Evolutionary conservation across 176 grass and related monocot genomes (phyloP), one percentile per base, ranked within the genome.

Genomic region (Juncus inflexus): DNA sequence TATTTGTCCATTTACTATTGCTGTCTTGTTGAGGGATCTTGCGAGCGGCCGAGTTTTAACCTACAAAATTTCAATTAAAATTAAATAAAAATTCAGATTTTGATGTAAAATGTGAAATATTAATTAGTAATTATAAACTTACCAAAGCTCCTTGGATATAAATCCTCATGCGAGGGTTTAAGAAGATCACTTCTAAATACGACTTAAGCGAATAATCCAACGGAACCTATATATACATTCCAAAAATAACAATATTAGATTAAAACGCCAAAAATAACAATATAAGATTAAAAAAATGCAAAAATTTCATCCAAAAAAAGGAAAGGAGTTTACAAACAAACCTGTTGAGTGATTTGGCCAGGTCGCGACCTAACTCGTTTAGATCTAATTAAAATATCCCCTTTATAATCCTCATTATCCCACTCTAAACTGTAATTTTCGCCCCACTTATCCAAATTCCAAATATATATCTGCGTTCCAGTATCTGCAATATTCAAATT

Each of bases 381-480:
- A 43, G 86, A 95, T 28, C 83, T 80, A 63, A 95, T 95, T 58
- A 90, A 66, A 76, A 95, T 95, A 57, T 95, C 90, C 38, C 83
- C 71, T 66, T 55, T 28, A 50, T 60, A 14, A 37, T 66, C 88
- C 39, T 70, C 82, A 52, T 80, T 76, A 73, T 61, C 70, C 90
- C 90, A 95, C 28, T 90, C 86, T 67, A 95, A 65, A 63, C 70
- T 87, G 47, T 77, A 86, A 63, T 95, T 39, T 52, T 74, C 67
- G 56, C 90, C 90, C 90, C 90, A 90, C 78, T 61, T 83, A 71
- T 95, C 86, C 68, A 95, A 79, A 86, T 95, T 90, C 90, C 90
- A 95, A 64, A 95, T 87, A 43, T 84, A 95, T 42, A 95, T 82
- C 40, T 90, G 90, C 54, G 90, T 87, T 56, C 90, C 83, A 35